These are phyloP conservation scores for Pouteria campechiana DNA, from an alignment of 179 eudicot species.

Conservation along the genomic window DNA sequence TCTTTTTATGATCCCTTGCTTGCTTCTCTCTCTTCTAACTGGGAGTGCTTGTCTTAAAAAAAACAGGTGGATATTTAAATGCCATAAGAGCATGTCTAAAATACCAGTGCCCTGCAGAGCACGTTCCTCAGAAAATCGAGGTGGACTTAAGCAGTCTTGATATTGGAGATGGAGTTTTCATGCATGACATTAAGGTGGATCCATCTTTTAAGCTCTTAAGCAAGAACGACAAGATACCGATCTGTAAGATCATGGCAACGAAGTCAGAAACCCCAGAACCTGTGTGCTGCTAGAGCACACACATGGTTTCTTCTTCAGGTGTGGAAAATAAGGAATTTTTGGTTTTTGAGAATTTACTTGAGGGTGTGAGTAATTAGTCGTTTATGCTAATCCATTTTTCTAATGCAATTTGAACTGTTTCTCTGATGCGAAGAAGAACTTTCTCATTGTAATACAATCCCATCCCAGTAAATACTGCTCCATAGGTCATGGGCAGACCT, in stretches of 20 bases:
- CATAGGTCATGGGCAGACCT: too few relatives aligned
- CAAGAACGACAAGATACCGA: conserved; percentile 41
- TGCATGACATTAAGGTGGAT: conserved; percentile 58
- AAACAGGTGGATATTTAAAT: conserved; percentile 59
- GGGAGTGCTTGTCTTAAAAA: too few relatives aligned
- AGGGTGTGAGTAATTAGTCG: too few relatives aligned
- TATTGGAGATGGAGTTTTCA: conserved; percentile 47
- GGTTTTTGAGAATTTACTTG: background rate
- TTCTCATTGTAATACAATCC: too few relatives aligned
- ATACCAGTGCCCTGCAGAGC: conserved; percentile 68
- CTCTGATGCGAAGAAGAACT: too few relatives aligned
- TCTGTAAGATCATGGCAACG: conserved; percentile 57
- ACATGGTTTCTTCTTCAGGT: too few relatives aligned
- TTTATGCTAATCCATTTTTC: too few relatives aligned
- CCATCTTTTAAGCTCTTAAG: conserved; percentile 63
- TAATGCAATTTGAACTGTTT: too few relatives aligned
- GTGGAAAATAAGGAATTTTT: background rate
- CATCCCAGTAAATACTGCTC: too few relatives aligned
- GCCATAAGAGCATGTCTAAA: conserved; percentile 47
- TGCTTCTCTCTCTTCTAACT: too few relatives aligned
- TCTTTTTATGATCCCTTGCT: too few relatives aligned
- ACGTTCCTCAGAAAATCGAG: conserved; percentile 74
- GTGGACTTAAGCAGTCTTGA: conserved; percentile 81
- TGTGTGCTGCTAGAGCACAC: background rate
- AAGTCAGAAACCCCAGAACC: conserved; percentile 9